phyloP scores from a whole-genome alignment of 352 stramenopile genomes.

The Globisporangium canariense region DNA sequence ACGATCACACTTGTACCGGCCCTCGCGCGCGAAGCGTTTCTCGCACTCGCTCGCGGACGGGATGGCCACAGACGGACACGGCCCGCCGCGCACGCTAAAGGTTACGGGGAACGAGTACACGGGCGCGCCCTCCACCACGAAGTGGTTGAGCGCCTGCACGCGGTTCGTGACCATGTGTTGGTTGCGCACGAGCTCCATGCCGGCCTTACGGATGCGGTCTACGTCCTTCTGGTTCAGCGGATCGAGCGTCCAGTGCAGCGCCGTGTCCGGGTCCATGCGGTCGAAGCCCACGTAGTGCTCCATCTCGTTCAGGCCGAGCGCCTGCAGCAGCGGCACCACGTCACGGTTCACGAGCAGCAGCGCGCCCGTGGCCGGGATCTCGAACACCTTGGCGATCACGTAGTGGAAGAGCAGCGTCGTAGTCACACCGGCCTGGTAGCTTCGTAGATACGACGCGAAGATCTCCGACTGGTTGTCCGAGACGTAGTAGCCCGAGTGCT shows the following conservation, averaged over 20 bases:
- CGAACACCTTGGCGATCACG: constrained; percentile 75
- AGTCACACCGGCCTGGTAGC: constrained; percentile 70
- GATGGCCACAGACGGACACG: constrained; percentile 61
- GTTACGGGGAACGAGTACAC: constrained; percentile 43
- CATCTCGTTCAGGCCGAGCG: constrained; percentile 47
- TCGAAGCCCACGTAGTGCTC: constrained; percentile 70
- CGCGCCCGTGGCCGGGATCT: constrained; percentile 70
- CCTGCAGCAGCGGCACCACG: constrained; percentile 43
- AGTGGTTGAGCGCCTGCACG: constrained; percentile 51
- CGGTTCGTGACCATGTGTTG: constrained; percentile 60
- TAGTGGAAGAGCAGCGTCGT: constrained; percentile 78
- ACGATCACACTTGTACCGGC: constrained; percentile 66
- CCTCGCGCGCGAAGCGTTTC: constrained; percentile 43
- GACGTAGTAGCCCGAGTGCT: constrained; percentile 55
- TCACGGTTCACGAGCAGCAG: constrained; percentile 69
- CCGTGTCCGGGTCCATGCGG: constrained; percentile 39
- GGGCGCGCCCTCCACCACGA: constrained; percentile 45
- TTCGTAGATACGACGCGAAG: constrained; percentile 65
- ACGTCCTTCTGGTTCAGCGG: constrained; percentile 46
- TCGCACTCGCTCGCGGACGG: constrained; percentile 40
- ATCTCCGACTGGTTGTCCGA: constrained; percentile 58
- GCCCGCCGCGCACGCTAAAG: constrained; percentile 28
- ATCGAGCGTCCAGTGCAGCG: constrained; percentile 50
- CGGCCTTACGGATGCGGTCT: constrained; percentile 51
- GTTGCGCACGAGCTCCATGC: constrained; percentile 55